Evolutionary conservation across 768 basidiomycete species (phyloP).

Genomic region (Kwoniella dendrophila): DNA sequence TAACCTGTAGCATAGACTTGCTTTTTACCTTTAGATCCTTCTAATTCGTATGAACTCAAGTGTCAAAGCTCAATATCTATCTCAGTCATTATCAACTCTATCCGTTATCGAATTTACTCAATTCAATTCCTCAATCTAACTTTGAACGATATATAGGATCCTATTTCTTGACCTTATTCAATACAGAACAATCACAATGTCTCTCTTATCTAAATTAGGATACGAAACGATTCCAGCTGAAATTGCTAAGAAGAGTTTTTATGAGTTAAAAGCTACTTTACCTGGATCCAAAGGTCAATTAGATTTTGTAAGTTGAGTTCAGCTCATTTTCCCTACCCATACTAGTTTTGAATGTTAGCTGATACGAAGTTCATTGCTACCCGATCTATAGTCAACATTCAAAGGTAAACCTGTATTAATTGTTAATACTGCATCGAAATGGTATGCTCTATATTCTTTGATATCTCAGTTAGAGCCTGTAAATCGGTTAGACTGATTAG

Average conservation of each 20-base stretch:
- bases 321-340: neutral
- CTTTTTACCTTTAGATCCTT: too few relatives aligned
- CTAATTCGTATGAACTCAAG: too few relatives aligned
- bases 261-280: constrained; percentile 50
- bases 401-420: constrained; percentile 57
- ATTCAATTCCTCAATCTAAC: neutral
- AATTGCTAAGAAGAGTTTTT: constrained; percentile 42
- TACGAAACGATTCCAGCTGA: constrained; percentile 45
- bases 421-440: constrained; percentile 57
- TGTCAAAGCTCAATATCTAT: too few relatives aligned
- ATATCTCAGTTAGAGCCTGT: neutral
- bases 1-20: too few relatives aligned
- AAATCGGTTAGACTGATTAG: neutral
- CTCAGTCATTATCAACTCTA: too few relatives aligned
- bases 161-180: neutral
- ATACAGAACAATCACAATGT: too few relatives aligned
- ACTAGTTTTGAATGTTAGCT: neutral
- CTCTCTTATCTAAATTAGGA: constrained; percentile 36
- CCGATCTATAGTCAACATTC: constrained; percentile 24
- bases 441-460: constrained; percentile 40
- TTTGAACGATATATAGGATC: neutral
- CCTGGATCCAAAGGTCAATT: constrained; percentile 42
- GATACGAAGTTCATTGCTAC: neutral
- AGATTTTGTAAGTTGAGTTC: constrained; percentile 47
- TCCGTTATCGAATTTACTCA: too few relatives aligned